Evolutionary conservation across 495 filamentous ascomycete species (phyloP).

Genomic region (Aspergillus incahuasiensis): DNA sequence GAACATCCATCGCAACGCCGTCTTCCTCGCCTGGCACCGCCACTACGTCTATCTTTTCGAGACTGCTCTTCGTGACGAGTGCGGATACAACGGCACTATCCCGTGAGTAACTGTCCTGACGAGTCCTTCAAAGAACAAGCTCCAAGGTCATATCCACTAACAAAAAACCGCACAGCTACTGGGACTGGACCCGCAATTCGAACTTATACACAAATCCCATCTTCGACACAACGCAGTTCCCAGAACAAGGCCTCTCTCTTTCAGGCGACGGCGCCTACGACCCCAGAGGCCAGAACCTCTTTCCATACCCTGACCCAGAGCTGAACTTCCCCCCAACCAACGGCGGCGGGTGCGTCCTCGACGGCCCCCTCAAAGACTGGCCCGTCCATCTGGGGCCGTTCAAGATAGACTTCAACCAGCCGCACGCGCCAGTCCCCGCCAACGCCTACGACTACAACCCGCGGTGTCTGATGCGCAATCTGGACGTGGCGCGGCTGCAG

Average conservation of each 20-base stretch:
- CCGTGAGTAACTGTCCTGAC: too few species aligned
- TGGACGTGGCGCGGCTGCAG: constrained; percentile 5
- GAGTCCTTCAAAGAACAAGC: too few species aligned
- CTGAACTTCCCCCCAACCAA: constrained; percentile 40
- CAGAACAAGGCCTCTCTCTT: constrained; percentile 41
- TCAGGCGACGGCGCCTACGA: constrained; percentile 55
- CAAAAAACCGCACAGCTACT: constrained; percentile 29
- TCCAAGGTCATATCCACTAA: not conserved
- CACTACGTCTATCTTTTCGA: constrained; percentile 63
- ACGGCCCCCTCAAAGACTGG: constrained; percentile 54
- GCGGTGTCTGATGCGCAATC: constrained; percentile 55
- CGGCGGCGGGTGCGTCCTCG: constrained; percentile 61
- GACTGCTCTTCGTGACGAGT: constrained; percentile 63
- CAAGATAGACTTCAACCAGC: too few species aligned
- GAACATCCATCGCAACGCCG: constrained; percentile 58
- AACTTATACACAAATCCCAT: constrained; percentile 54
- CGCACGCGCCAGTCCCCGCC: constrained; percentile 8
- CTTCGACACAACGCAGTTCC: constrained; percentile 52
- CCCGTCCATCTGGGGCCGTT: constrained; percentile 47
- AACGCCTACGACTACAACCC: constrained; percentile 49
- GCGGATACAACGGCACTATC: constrained; percentile 56
- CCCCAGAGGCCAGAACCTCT: constrained; percentile 13
- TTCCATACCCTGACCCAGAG: constrained; percentile 14
- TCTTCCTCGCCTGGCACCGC: constrained; percentile 68
- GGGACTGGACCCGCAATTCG: constrained; percentile 58